A percentile compares a stretch with the other conserved stretches of the same genome.
Conservation (phyloP, 192 early-diverging fungal genomes). For the Blastocladiella britannica region DNA sequence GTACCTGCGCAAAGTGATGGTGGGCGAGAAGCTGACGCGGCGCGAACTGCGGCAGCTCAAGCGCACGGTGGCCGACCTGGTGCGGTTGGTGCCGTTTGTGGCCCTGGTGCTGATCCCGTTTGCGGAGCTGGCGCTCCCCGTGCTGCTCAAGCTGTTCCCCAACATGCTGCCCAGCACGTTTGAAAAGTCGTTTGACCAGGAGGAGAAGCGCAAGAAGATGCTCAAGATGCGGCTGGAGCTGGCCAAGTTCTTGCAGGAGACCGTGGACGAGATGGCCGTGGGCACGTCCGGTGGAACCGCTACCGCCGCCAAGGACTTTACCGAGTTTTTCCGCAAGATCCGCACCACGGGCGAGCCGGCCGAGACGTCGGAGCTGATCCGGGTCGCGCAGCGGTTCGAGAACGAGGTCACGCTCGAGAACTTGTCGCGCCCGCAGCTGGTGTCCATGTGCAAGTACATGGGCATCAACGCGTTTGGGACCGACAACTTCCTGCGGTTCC, state of each 20-base stretch:
- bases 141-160: slow-evolving; percentile 81
- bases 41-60: slow-evolving; percentile 67
- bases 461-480: slow-evolving; percentile 89
- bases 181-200: slow-evolving; percentile 67
- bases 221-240: slow-evolving; percentile 82
- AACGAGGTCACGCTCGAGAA: slow-evolving; percentile 86
- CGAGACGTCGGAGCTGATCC: slow-evolving; percentile 59
- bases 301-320: slow-evolving; percentile 43
- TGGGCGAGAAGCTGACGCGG: slow-evolving; percentile 56
- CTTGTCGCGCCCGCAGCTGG: slow-evolving; percentile 80
- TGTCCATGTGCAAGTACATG: slow-evolving; percentile 90
- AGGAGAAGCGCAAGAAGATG: slow-evolving; percentile 85
- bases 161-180: slow-evolving; percentile 93
- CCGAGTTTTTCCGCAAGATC: slow-evolving; percentile 61
- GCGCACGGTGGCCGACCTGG: slow-evolving; percentile 64
- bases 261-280: slow-evolving; percentile 64
- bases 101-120: slow-evolving; percentile 86
- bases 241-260: slow-evolving; percentile 88
- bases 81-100: slow-evolving; percentile 75
- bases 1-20: slow-evolving; percentile 46
- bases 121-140: slow-evolving; percentile 79
- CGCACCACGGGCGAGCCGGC: slow-evolving; percentile 62
- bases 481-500: slow-evolving; percentile 84
- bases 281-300: slow-evolving; percentile 20
- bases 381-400: slow-evolving; percentile 71